Percentiles rank a stretch among this genome's conserved stretches.
Evolutionary conservation across 2,329 filamentous ascomycete species (phyloP).

Genomic region (Aureobasidium subglaciale): DNA sequence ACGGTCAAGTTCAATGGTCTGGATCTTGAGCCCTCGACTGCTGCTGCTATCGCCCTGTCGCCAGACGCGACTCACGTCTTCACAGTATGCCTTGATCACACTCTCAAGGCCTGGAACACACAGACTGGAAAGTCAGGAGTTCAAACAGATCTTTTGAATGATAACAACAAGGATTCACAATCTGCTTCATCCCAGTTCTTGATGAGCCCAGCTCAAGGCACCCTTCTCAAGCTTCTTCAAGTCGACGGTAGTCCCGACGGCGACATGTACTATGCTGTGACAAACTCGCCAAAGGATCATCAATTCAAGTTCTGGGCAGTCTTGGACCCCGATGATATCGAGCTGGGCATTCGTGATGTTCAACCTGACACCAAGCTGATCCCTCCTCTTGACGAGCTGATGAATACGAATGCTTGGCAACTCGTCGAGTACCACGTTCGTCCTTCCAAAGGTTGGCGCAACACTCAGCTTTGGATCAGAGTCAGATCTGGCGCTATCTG

Average conservation of each 20-base stretch:
- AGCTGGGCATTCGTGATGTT: slow-evolving; percentile 61
- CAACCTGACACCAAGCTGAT: slow-evolving; percentile 58
- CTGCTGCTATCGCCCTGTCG: slow-evolving; percentile 50
- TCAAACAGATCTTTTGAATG: slow-evolving; percentile 69
- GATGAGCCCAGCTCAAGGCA: slow-evolving; percentile 71
- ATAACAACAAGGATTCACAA: slow-evolving; percentile 44
- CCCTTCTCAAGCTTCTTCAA: slow-evolving; percentile 67
- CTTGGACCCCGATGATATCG: slow-evolving; percentile 51
- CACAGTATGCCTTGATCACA: slow-evolving; percentile 83
- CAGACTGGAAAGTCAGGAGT: slow-evolving; percentile 70
- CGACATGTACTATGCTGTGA: slow-evolving; percentile 58
- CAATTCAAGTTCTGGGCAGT: slow-evolving; percentile 93
- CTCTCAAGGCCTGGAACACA: slow-evolving; percentile 82
- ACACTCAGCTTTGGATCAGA: slow-evolving; percentile 41
- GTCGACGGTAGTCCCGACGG: slow-evolving; percentile 50
- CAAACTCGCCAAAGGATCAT: slow-evolving; percentile 81
- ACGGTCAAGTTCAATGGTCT: slow-evolving; percentile 57
- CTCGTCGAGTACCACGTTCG: slow-evolving; percentile 41
- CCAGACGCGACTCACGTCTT: slow-evolving; percentile 53
- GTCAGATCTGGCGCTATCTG: slow-evolving; percentile 50
- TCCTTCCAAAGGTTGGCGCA: slow-evolving; percentile 32
- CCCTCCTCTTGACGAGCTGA: slow-evolving; percentile 50
- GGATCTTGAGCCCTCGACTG: slow-evolving; percentile 61
- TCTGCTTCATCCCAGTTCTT: slow-evolving; percentile 63
- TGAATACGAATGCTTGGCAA: slow-evolving; percentile 46